Conservation (phyloP, 108 stramenopile genomes). For the Cyclotella choctawhatcheeana region DNA sequence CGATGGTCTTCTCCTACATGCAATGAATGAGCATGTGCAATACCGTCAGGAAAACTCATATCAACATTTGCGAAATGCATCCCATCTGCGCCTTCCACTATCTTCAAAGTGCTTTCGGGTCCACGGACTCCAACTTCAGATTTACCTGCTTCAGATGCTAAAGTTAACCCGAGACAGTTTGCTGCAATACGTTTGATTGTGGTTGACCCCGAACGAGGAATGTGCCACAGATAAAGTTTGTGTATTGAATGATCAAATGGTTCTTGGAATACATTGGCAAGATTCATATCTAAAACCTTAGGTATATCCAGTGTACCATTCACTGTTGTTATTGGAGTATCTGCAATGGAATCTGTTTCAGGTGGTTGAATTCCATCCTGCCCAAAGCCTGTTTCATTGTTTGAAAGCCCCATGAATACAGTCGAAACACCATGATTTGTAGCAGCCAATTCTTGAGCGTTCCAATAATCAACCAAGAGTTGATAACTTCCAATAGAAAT, state of each 20-base stretch:
- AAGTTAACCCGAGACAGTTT: constrained; percentile 41
- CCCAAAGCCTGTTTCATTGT: constrained; percentile 8
- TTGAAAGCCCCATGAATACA: background rate
- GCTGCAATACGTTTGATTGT: constrained; percentile 49
- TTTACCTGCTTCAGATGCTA: constrained; percentile 40
- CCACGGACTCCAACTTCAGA: constrained; percentile 17
- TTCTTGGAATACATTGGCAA: constrained; percentile 37
- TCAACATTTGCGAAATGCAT: constrained; percentile 56
- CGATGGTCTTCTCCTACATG: constrained; percentile 16
- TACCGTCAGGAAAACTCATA: constrained; percentile 34
- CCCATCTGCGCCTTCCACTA: constrained; percentile 42
- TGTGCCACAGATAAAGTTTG: constrained; percentile 51
- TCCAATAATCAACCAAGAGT: constrained; percentile 33
- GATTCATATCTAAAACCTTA: constrained; percentile 1
- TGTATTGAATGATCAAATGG: constrained; percentile 16
- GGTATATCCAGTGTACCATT: constrained; percentile 19
- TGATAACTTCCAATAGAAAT: constrained; percentile 38
- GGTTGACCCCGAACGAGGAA: constrained; percentile 49
- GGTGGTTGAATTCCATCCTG: background rate
- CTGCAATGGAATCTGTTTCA: constrained; percentile 10
- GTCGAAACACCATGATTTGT: constrained; percentile 7
- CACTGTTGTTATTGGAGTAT: constrained; percentile 8
- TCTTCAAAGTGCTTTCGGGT: constrained; percentile 11
- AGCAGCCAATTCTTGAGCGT: background rate
- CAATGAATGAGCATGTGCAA: constrained; percentile 31